Base-by-base conservation (phyloP, 2,329 filamentous ascomycete genomes). In the Didymella pinodella region DNA sequence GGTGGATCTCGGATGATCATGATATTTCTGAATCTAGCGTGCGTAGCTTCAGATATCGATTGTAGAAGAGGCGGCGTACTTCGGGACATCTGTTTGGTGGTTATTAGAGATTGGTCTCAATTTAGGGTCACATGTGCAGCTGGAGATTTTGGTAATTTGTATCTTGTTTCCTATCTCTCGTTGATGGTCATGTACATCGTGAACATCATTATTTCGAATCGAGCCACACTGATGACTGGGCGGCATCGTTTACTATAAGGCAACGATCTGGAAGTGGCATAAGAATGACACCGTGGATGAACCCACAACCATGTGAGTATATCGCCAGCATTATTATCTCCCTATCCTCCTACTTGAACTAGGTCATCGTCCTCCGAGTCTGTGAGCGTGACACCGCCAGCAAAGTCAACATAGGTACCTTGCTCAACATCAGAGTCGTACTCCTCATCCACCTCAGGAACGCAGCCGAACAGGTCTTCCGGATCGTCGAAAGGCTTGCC, bases 371-470 rank as follows among this genome's bases (percentile, higher is more conserved):
- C 44, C 29, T 62, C 63, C 3, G 45, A 52, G 8, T 56, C 20
- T 1, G 45, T 53, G 4, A 56, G 50, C 1, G 61, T 54, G 11
- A 47, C 49, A 20, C 63, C 53, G 22, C 56, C 51, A 12, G 58
- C 44, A 5, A 62, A 38, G 28, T 62, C 54, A 25, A 53, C 38
- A 36, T 54, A 54, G n/a, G 26, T 50, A 18, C 25, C 32, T 10
- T 38, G 28, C 18, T 49, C 40, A 5, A 22, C 26, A 31, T 60
- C 48, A 28, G 53, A 56, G 7, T 64, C 59, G 8, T 25, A 45
- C 4, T 63, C 55, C 5, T 53, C 38, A 20, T 61, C 60, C 7
- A 22, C 32, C 14, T 60, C 50, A 14, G 22, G 29, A 8, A 57
- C 56, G 14, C 32, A 48, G 7, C 36, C 40, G 12, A 26, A 40